phyloP scores from a whole-genome alignment of 1,139 yeast species.

The Pichia sp. region DNA sequence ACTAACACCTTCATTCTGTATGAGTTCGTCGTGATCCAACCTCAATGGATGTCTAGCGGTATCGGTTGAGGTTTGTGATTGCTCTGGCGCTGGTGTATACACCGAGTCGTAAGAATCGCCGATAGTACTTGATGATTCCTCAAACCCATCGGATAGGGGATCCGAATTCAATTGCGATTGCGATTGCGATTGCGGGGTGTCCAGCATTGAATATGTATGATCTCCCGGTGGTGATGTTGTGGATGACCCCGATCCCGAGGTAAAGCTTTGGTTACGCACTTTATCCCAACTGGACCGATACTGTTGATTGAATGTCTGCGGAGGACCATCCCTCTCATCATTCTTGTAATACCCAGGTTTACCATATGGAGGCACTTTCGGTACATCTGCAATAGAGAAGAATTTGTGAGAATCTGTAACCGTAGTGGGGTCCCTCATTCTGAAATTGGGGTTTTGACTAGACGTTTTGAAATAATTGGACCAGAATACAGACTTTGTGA shows the following conservation, averaged over 20 bases:
- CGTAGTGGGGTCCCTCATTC: slow-evolving; percentile 23
- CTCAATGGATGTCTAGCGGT: too few relatives aligned
- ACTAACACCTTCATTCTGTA: too few relatives aligned
- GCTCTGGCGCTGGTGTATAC: too few relatives aligned
- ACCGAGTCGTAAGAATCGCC: slow-evolving; percentile 15
- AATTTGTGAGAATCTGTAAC: slow-evolving; percentile 8
- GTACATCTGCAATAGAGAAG: slow-evolving; percentile 6
- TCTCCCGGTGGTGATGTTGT: too few relatives aligned
- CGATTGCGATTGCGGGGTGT: background rate
- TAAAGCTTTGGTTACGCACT: slow-evolving; percentile 1
- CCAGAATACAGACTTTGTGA: slow-evolving; percentile 23
- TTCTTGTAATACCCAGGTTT: slow-evolving; percentile 10
- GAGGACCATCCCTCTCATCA: slow-evolving; percentile 1
- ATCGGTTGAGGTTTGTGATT: too few relatives aligned
- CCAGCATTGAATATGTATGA: too few relatives aligned
- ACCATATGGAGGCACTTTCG: slow-evolving; percentile 10
- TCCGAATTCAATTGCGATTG: background rate
- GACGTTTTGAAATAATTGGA: slow-evolving; percentile 22
- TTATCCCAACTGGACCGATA: slow-evolving; percentile 10
- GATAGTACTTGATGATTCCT: slow-evolving; percentile 3
- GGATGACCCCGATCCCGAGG: too few relatives aligned
- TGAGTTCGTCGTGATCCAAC: too few relatives aligned
- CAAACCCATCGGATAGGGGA: background rate
- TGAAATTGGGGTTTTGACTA: slow-evolving; percentile 15
- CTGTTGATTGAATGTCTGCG: slow-evolving; percentile 5